phyloP scores from a whole-genome alignment of 1,284 basidiomycete species.

The Cryptococcus hybrid region DNA sequence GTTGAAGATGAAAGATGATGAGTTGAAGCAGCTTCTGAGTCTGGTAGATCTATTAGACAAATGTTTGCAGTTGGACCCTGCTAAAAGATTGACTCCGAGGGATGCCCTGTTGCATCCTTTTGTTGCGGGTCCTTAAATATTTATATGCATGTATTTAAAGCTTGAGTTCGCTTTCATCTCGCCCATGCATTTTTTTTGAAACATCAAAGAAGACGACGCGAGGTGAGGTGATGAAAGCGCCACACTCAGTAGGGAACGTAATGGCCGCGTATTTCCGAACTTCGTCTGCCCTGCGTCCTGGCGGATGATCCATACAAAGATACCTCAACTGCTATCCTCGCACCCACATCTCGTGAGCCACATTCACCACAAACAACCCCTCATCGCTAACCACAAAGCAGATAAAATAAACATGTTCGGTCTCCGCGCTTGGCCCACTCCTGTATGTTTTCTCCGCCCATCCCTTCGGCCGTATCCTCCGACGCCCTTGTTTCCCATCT shows the following conservation, averaged over 20 bases:
- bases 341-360: no score
- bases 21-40: constrained; percentile 73
- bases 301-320: no score
- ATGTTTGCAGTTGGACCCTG: constrained; percentile 86
- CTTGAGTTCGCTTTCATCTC: neutral
- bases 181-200: no score
- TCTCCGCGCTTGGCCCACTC: constrained; percentile 47
- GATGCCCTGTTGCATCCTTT: constrained; percentile 88
- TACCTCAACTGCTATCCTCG: no score
- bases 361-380: no score
- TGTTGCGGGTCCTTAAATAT: constrained; percentile 51
- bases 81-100: constrained; percentile 77
- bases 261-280: no score
- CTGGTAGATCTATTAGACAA: constrained; percentile 93
- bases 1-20: constrained; percentile 78
- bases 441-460: constrained; percentile 26
- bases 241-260: no score
- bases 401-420: constrained; percentile 36
- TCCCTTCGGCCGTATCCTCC: constrained; percentile 3
- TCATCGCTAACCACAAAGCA: no score
- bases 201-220: no score
- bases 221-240: no score
- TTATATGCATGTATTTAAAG: neutral
- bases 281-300: no score
- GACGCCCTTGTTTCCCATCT: neutral